Base-by-base conservation (phyloP, 2,329 filamentous ascomycete genomes). In the Zarea fungicola region DNA sequence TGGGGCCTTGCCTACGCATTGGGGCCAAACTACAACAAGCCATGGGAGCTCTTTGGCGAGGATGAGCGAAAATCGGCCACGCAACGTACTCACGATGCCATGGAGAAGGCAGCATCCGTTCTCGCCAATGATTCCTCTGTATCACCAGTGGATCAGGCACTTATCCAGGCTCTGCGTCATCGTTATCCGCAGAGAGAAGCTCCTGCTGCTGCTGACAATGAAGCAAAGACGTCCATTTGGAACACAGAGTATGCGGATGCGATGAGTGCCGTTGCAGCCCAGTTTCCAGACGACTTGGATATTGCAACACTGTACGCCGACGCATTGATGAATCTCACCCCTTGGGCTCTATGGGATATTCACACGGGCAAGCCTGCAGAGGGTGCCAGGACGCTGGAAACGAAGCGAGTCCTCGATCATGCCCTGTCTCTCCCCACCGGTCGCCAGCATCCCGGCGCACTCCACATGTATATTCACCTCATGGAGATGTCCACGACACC, bases 1-100 rank as follows among this genome's bases (percentile, higher is more conserved):
- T 88, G 84, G 84, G 84, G 84, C 0, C 65, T 86, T 5, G 82
- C 87, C 0, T 90, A 86, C 60, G 73, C 83, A 1, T 67, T 87
- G 0, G 87, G 87, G 0, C 87, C 87, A 4, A 90, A 92, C 59
- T 83, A 83, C 63, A 80, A 91, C 68, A 89, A 90, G 59, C 82
- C 86, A 0, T 90, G 87, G 87, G 76, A 80, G 23, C 73, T 80
- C 21, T 89, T 90, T 55, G 84, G 85, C 47, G 65, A 73, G 1
- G 65, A 71, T 0, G 86, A 90, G 54, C 68, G 84, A 5, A 63
- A 70, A 10, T 63, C 59, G 0, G 77, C 73, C 1, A 67, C 85
- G 5, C 55, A 58, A 18, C 54, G 60, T 29, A 65, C 66, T 0
- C 61, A 67, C 35, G 42, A 49, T 2, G 64, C 66, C 19, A 53